Evolutionary conservation across 169 alveolate species (phyloP).

Genomic region (Plasmodium gonderi): DNA sequence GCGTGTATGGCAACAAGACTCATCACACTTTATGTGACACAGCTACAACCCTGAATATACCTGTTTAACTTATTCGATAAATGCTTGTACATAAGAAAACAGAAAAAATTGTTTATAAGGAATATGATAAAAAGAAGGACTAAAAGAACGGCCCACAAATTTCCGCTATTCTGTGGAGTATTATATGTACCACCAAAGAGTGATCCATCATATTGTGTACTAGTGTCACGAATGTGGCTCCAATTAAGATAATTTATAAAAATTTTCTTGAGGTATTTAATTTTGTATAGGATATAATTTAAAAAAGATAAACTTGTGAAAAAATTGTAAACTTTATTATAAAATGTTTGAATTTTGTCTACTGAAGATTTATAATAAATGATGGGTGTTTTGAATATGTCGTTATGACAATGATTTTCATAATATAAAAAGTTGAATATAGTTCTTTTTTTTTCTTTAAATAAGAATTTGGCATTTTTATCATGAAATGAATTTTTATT

Average conservation of each 20-base stretch:
- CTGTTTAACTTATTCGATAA: not conserved
- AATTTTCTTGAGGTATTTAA: constrained; percentile 11
- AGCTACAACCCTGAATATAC: not conserved
- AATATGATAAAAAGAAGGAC: not conserved
- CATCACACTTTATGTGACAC: constrained; percentile 1
- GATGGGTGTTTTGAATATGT: constrained; percentile 42
- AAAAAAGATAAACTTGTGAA: not conserved
- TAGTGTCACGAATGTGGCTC: not conserved
- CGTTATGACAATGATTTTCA: constrained; percentile 67
- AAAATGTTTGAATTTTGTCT: constrained; percentile 32
- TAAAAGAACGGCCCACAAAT: not conserved
- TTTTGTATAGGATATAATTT: not conserved
- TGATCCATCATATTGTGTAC: not conserved
- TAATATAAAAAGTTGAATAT: constrained; percentile 50
- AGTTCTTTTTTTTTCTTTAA: constrained; percentile 40
- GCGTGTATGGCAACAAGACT: no score
- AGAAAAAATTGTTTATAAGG: not conserved
- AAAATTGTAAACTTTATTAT: constrained; percentile 24
- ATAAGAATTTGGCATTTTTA: constrained; percentile 23
- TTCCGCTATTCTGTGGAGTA: not conserved
- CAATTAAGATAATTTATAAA: not conserved
- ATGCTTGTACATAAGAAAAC: constrained; percentile 2
- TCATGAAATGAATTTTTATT: constrained; percentile 27
- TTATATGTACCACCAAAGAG: not conserved
- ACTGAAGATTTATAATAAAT: constrained; percentile 56